A percentile compares a stretch with the other conserved stretches of the same genome.
These are phyloP conservation scores for Blastobotrys attinorum DNA, from an alignment of 805 yeast genomes.

Conservation along the genomic window DNA sequence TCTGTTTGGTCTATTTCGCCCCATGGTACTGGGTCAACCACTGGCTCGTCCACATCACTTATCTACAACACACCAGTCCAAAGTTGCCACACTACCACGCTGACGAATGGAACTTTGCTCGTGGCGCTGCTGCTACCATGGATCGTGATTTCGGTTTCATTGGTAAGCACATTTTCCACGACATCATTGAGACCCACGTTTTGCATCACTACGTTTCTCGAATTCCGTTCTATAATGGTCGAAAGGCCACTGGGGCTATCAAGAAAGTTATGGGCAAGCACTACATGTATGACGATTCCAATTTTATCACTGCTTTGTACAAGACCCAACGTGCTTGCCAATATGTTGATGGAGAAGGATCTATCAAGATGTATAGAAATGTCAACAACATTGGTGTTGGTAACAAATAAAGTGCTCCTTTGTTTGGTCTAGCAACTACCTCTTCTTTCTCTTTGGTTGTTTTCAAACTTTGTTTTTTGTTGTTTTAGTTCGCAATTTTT, in stretches of 20 bases:
- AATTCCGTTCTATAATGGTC: conserved; percentile 75
- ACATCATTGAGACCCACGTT: conserved; percentile 85
- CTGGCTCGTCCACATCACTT: conserved; percentile 85
- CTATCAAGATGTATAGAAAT: conserved; percentile 70
- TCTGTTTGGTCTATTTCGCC: conserved; percentile 60
- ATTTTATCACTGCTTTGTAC: conserved; percentile 61
- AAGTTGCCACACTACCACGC: conserved; percentile 73
- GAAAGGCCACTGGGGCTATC: conserved; percentile 70
- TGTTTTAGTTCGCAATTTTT: conserved; percentile 1
- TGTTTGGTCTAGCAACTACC: too few relatives aligned
- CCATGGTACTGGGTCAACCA: conserved; percentile 81
- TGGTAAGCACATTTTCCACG: conserved; percentile 76
- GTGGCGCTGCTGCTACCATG: conserved; percentile 86
- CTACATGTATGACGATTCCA: conserved; percentile 58
- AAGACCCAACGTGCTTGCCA: conserved; percentile 55
- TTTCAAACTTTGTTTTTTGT: conserved; percentile 8
- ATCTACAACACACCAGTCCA: conserved; percentile 75
- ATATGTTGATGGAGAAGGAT: conserved; percentile 61
- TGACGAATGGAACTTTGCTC: conserved; percentile 64
- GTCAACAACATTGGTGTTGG: conserved; percentile 48
- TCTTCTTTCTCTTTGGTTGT: conserved; percentile 5
- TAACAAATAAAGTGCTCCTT: too few relatives aligned
- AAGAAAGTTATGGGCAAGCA: conserved; percentile 80
- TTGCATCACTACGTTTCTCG: conserved; percentile 77
- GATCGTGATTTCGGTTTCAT: conserved; percentile 78